Evolutionary conservation across 1,284 basidiomycete species (phyloP).

Genomic region (Puccinia horiana): DNA sequence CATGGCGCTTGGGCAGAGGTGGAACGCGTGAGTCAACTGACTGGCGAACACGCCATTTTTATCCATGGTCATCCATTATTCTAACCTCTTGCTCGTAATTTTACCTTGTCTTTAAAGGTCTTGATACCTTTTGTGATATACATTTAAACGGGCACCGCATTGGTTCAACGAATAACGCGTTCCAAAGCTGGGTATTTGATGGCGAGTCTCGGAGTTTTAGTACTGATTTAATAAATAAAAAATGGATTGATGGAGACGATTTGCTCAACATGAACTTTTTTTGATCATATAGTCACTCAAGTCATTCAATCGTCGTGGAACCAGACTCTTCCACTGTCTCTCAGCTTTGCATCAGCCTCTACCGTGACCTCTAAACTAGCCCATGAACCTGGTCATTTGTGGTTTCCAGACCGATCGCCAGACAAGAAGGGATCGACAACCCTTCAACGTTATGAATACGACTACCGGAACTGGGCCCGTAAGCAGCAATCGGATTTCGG

Average conservation of each 20-base stretch:
- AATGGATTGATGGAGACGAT: not conserved
- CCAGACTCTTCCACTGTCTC: slow-evolving; percentile 9
- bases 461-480: slow-evolving; percentile 53
- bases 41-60: not conserved
- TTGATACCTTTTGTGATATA: slow-evolving; percentile 48
- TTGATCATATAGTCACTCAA: slow-evolving; percentile 23
- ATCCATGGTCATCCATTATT: not conserved
- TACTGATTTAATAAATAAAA: no score
- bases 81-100: not conserved
- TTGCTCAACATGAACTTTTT: not conserved
- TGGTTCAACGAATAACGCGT: slow-evolving; percentile 37
- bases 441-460: slow-evolving; percentile 52
- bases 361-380: slow-evolving; percentile 16
- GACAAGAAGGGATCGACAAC: not conserved
- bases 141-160: not conserved
- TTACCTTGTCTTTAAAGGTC: slow-evolving; percentile 37
- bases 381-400: slow-evolving; percentile 33
- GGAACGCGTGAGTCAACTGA: slow-evolving; percentile 36
- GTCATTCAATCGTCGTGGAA: not conserved
- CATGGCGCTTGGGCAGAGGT: slow-evolving; percentile 11
- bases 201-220: slow-evolving; percentile 2
- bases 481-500: slow-evolving; percentile 56
- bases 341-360: slow-evolving; percentile 28
- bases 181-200: slow-evolving; percentile 48
- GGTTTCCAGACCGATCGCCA: slow-evolving; percentile 19